Base-by-base conservation (phyloP, 192 early-diverging fungal species). In the Irineochytrium annulatum region DNA sequence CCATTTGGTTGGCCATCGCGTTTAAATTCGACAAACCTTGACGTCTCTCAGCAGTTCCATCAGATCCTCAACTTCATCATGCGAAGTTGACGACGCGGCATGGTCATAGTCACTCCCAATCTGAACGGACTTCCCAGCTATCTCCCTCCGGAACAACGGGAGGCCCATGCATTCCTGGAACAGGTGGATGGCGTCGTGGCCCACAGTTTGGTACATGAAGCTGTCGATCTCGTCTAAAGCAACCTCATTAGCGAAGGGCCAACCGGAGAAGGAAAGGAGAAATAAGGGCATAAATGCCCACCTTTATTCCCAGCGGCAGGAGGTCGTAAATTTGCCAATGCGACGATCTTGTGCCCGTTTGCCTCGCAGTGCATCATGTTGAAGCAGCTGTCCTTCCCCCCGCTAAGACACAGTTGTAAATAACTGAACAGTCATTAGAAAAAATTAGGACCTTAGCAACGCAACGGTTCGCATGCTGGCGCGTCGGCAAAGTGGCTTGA, bases 171-270 rank as follows among this genome's bases (percentile, higher is more conserved):
- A 93, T 48, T 92, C 89, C 28, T 86, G 76, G 58, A 92, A 89
- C 30, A 84, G 72, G 39, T 87, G 74, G 5, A 99, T 90, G 13
- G 86, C 91, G 63, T 90, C 91, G 68, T 93, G 91, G 3, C 94
- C 96, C 19, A 99, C 94, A 0, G 95, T 96, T 71, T 99, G 96
- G 68, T 92, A 97, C 83, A 99, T 90, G 74, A 86, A 94, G 60
- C 88, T 91, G 74, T 99, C 96, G 22, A 93, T 65, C 63, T 99
- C 96, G 58, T 94, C 91, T 82, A 35, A n/a, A n/a, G 29, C n/a
- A 29, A 29, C 6, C 22, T 17, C n/a, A 53, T 28, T 51, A 22
- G 11, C 13, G 35, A 19, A 34, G 16, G 11, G 13, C 20, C 27
- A 35, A 8, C 46, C 26, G n/a, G n/a, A n/a, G n/a, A n/a, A n/a